phyloP scores from a whole-genome alignment of 2,329 filamentous ascomycete genomes.

The Penicillium sclerotigenum region DNA sequence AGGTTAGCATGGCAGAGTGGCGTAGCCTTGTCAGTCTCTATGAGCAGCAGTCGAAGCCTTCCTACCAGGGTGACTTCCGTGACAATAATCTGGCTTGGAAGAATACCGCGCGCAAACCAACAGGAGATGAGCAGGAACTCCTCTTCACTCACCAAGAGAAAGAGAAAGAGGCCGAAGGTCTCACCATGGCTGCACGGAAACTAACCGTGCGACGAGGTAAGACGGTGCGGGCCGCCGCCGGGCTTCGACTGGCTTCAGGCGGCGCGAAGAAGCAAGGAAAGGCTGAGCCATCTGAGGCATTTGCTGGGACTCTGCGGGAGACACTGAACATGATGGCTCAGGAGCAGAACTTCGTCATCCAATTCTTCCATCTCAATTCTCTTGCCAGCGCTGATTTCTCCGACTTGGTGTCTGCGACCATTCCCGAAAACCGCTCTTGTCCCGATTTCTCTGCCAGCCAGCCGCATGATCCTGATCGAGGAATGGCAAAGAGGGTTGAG shows the following conservation, averaged over 20 bases:
- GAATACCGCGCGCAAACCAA: conserved; percentile 69
- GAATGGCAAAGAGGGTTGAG: conserved; percentile 79
- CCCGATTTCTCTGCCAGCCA: conserved; percentile 71
- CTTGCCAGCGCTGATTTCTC: conserved; percentile 77
- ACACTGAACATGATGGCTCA: conserved; percentile 79
- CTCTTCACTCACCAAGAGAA: conserved; percentile 91
- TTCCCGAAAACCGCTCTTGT: conserved; percentile 66
- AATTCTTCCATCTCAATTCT: conserved; percentile 93
- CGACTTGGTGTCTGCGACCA: conserved; percentile 66
- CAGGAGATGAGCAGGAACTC: conserved; percentile 73
- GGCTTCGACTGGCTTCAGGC: conserved; percentile 42
- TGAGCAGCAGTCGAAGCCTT: conserved; percentile 67
- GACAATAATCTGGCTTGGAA: conserved; percentile 77
- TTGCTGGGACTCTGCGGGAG: conserved; percentile 75
- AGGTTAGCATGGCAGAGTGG: conserved; percentile 81
- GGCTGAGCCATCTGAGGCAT: conserved; percentile 75
- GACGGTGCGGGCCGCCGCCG: conserved; percentile 54
- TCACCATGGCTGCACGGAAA: conserved; percentile 76
- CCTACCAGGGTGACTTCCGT: conserved; percentile 80
- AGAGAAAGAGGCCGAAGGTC: conserved; percentile 68
- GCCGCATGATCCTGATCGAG: conserved; percentile 83
- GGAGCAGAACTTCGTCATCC: conserved; percentile 96
- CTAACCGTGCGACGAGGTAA: conserved; percentile 92
- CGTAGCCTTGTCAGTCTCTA: conserved; percentile 75
- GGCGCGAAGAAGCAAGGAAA: conserved; percentile 61